phyloP scores from a whole-genome alignment of 1,284 basidiomycete species.

The Phellinidium pouzarii region DNA sequence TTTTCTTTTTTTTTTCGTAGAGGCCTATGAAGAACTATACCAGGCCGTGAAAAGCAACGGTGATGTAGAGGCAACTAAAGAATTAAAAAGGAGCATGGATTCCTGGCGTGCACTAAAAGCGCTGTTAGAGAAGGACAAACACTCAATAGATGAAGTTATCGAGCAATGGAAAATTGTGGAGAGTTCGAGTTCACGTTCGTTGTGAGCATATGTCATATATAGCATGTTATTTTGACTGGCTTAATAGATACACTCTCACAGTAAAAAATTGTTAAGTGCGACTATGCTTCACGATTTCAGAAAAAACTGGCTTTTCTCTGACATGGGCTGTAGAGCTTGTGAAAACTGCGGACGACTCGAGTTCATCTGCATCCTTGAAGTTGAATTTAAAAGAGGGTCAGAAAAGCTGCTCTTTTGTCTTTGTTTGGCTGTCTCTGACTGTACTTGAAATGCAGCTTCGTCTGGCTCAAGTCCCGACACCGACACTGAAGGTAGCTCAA shows the following conservation, averaged over 20 bases:
- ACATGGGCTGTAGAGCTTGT: neutral
- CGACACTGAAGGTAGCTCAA: conserved; percentile 24
- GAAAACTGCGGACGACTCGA: neutral
- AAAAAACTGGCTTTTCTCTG: neutral
- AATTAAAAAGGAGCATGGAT: conserved; percentile 54
- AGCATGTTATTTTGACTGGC: neutral
- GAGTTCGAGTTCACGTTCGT: neutral
- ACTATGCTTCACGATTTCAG: neutral
- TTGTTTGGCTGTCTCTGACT: too few species aligned
- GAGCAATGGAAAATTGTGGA: conserved; percentile 21
- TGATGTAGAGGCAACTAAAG: conserved; percentile 37
- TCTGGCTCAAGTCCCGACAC: conserved; percentile 30
- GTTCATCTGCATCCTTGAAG: neutral
- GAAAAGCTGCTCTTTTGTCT: too few species aligned
- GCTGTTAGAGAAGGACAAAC: conserved; percentile 18
- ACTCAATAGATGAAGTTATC: neutral
- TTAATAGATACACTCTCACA: neutral
- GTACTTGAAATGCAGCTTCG: conserved; percentile 25
- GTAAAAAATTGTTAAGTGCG: neutral
- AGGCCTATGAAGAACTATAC: neutral
- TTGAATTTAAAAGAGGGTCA: too few species aligned
- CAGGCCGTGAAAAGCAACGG: conserved; percentile 40
- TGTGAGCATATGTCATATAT: neutral
- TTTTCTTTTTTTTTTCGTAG: neutral
- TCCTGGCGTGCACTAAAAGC: conserved; percentile 44